phyloP scores from a whole-genome alignment of 2,329 filamentous ascomycete genomes.

The Sphaerostilbella broomeana region DNA sequence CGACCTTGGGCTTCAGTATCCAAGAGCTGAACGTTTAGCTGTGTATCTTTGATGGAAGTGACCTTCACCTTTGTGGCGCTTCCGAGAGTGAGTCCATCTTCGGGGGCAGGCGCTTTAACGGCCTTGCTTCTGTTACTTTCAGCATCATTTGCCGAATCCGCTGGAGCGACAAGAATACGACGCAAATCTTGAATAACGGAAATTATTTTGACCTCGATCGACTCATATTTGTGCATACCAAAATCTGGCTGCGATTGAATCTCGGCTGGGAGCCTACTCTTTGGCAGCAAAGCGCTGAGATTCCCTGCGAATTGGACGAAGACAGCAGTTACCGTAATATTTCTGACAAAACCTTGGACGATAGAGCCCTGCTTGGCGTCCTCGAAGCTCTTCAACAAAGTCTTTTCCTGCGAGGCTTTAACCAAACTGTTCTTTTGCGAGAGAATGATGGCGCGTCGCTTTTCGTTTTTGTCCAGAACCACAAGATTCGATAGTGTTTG shows the following conservation, averaged over 20 bases:
- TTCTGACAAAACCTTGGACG: constrained; percentile 75
- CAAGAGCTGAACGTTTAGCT: constrained; percentile 83
- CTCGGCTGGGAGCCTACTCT: constrained; percentile 67
- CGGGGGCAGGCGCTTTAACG: constrained; percentile 30
- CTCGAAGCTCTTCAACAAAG: constrained; percentile 64
- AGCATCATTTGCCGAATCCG: constrained; percentile 35
- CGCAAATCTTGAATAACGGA: constrained; percentile 64
- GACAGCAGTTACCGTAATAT: constrained; percentile 71
- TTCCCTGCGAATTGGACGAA: constrained; percentile 84
- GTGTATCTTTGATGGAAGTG: constrained; percentile 80
- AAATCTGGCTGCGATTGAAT: constrained; percentile 64
- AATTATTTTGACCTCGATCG: constrained; percentile 64
- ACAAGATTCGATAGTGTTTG: constrained; percentile 77
- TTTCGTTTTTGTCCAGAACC: constrained; percentile 77
- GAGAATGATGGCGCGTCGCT: constrained; percentile 67
- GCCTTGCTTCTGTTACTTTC: constrained; percentile 34
- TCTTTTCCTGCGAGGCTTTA: constrained; percentile 64
- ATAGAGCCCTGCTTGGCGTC: constrained; percentile 63
- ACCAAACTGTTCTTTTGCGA: constrained; percentile 80
- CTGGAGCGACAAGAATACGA: constrained; percentile 56
- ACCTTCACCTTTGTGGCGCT: constrained; percentile 70
- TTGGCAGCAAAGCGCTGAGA: constrained; percentile 72
- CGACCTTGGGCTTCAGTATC: constrained; percentile 73
- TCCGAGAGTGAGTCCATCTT: constrained; percentile 70
- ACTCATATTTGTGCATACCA: constrained; percentile 70